These are phyloP conservation scores for Cercophora sp. DNA, from an alignment of 495 filamentous ascomycete species.

Conservation along the genomic window DNA sequence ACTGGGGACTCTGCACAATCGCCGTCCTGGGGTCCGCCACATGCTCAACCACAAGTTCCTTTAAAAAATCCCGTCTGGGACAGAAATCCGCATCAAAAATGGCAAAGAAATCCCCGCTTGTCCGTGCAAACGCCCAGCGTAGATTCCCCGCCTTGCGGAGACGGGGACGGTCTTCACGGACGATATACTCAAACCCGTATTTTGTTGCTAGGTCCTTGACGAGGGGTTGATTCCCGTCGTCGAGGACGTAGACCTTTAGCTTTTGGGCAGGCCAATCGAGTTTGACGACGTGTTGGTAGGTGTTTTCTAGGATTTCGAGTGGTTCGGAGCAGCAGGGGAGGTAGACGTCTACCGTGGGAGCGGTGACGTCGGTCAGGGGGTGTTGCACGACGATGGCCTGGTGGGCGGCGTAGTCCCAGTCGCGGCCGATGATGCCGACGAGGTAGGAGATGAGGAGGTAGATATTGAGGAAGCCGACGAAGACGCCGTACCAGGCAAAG, in stretches of 20 bases:
- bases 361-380: conserved; percentile 28
- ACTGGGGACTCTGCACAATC: conserved; percentile 30
- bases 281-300: conserved; percentile 26
- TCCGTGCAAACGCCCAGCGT: conserved; percentile 28
- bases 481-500: conserved; percentile 33
- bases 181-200: conserved; percentile 31
- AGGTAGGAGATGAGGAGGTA: conserved; percentile 33
- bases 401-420: conserved; percentile 29
- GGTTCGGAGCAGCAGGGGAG: conserved; percentile 33
- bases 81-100: conserved; percentile 37
- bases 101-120: conserved; percentile 27
- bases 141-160: conserved; percentile 33
- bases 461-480: conserved; percentile 33
- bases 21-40: conserved; percentile 28
- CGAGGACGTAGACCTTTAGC: conserved; percentile 26
- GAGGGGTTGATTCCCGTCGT: conserved; percentile 22
- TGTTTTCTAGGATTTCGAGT: conserved; percentile 32
- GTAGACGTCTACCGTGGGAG: conserved; percentile 32
- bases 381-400: conserved; percentile 12
- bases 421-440: conserved; percentile 27
- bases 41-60: conserved; percentile 29
- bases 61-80: conserved; percentile 26
- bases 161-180: conserved; percentile 29
- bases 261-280: conserved; percentile 28
- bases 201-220: conserved; percentile 20